A percentile compares a stretch with the other conserved stretches of the same genome.
phyloP scores from a whole-genome alignment of 2,329 filamentous ascomycete genomes.

The Xylaria sp. region DNA sequence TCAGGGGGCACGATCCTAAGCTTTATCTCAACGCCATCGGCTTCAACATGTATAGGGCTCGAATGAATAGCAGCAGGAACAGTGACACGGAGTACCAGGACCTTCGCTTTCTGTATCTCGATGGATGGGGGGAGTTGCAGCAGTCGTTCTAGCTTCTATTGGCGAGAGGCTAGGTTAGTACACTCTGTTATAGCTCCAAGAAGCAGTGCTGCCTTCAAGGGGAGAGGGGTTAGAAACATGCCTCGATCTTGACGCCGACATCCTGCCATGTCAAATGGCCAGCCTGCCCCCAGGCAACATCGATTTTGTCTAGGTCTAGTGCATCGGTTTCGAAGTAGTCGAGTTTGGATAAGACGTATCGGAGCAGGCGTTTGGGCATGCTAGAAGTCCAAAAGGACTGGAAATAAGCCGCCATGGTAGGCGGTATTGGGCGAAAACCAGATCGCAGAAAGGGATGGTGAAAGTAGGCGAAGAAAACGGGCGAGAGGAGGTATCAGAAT shows the following conservation, averaged over 20 bases:
- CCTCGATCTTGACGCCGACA: constrained; percentile 83
- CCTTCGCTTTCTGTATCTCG: constrained; percentile 77
- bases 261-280: constrained; percentile 88
- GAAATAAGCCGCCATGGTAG: constrained; percentile 77
- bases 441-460: constrained; percentile 19
- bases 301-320: constrained; percentile 85
- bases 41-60: constrained; percentile 83
- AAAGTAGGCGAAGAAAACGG: constrained; percentile 18
- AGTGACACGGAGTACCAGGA: constrained; percentile 81
- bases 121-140: constrained; percentile 80
- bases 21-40: constrained; percentile 82
- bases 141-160: constrained; percentile 80
- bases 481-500: constrained; percentile 20
- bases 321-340: constrained; percentile 90
- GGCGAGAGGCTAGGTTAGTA: constrained; percentile 44
- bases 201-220: constrained; percentile 1
- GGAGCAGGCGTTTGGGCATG: constrained; percentile 89
- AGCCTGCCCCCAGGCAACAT: constrained; percentile 83
- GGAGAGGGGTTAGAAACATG: constrained; percentile 53
- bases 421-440: constrained; percentile 18
- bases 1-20: constrained; percentile 63
- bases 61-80: constrained; percentile 90
- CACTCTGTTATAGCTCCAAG: constrained; percentile 16
- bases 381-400: constrained; percentile 72
- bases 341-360: constrained; percentile 84